phyloP scores from a whole-genome alignment of 2,329 filamentous ascomycete genomes.

The Microsporum ferrugineum region DNA sequence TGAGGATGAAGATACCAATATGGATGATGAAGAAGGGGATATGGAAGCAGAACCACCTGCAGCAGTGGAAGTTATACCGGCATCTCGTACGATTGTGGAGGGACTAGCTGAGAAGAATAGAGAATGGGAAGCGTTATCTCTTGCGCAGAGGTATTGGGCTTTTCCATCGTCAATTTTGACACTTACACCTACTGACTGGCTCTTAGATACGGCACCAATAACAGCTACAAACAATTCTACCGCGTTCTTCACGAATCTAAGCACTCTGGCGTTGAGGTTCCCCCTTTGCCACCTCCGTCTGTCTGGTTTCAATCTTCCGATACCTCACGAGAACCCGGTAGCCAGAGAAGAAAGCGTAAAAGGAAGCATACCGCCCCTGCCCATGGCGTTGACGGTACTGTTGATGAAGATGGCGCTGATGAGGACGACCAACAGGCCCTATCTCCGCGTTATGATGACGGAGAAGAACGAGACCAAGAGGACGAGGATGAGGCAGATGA shows the following conservation, averaged over 20 bases:
- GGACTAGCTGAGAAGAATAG: conserved; percentile 24
- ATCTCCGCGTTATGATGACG: not conserved
- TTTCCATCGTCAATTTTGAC: not conserved
- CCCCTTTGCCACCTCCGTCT: conserved; percentile 43
- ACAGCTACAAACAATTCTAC: conserved; percentile 52
- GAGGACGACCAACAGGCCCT: not conserved
- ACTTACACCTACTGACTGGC: not conserved
- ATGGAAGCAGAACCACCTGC: conserved; percentile 31
- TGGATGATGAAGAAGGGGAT: conserved; percentile 23
- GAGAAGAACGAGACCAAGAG: not conserved
- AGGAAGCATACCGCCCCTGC: conserved; percentile 5
- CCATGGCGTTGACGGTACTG: not conserved
- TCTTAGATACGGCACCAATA: conserved; percentile 45
- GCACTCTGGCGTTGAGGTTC: conserved; percentile 41
- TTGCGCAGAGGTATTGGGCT: conserved; percentile 31
- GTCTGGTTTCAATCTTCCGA: conserved; percentile 47
- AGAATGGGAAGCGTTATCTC: conserved; percentile 29
- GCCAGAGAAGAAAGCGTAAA: conserved; percentile 17
- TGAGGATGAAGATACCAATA: conserved; percentile 19
- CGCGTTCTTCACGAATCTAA: conserved; percentile 50
- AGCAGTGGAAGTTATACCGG: conserved; percentile 32
- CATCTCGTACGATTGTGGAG: conserved; percentile 27
- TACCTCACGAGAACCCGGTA: conserved; percentile 25
- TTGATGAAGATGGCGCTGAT: not conserved
- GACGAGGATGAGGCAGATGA: conserved; percentile 26